Conservation (phyloP, 2,329 filamentous ascomycete species). For the Pseudogymnoascus sp. region DNA sequence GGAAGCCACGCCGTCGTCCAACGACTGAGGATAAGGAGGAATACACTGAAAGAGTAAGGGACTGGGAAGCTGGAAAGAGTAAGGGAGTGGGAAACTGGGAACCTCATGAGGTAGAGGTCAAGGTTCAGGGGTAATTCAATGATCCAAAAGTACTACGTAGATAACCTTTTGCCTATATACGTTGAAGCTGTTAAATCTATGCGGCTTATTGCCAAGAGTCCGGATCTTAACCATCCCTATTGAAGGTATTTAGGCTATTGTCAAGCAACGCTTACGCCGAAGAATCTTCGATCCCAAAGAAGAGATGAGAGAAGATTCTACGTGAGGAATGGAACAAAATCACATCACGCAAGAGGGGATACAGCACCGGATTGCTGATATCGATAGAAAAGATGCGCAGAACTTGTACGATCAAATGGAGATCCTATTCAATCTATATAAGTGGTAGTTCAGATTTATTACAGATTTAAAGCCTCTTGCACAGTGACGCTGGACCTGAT, state of each 20-base stretch:
- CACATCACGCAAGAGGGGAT: conserved; percentile 14
- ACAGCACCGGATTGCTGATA: conserved; percentile 11
- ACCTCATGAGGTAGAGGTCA: neutral
- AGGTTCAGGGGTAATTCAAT: conserved; percentile 7
- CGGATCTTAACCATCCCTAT: conserved; percentile 14
- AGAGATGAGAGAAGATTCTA: conserved; percentile 12
- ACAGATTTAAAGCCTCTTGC: neutral
- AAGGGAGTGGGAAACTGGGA: conserved; percentile 10
- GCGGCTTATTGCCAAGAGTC: conserved; percentile 11
- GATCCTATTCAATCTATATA: neutral
- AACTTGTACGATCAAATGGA: conserved; percentile 11
- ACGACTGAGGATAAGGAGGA: conserved; percentile 7
- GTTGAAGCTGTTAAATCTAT: conserved; percentile 8
- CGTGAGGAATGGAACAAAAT: conserved; percentile 17
- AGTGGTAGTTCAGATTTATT: conserved; percentile 7
- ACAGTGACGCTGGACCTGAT: conserved; percentile 10
- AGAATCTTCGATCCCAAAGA: conserved; percentile 15
- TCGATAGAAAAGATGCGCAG: conserved; percentile 11
- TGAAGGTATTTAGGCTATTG: conserved; percentile 14
- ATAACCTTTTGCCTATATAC: conserved; percentile 14
- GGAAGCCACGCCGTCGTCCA: conserved; percentile 12
- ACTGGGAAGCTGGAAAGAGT: conserved; percentile 13
- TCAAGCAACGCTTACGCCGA: conserved; percentile 13
- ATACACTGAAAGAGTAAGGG: conserved; percentile 8
- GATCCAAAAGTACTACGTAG: conserved; percentile 16